Evolutionary conservation across 225 moss, liverwort and hornwort species (phyloP), one percentile per base, ranked within the genome.

Genomic region (Straminergon stramineum): DNA sequence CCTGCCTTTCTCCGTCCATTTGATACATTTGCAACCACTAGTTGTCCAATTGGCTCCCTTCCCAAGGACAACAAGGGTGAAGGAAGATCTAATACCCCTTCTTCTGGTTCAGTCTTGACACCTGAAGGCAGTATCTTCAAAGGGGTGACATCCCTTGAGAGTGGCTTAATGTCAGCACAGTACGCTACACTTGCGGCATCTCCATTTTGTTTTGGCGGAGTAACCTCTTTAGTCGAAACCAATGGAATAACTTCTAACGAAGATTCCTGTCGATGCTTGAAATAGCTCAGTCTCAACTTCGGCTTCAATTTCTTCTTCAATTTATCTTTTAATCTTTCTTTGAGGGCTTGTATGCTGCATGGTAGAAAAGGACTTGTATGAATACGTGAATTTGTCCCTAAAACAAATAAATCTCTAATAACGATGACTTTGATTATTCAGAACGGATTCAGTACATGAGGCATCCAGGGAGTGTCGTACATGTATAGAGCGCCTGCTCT

Each of bases 261-360:
- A 83, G 83, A 84, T 86, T 86, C 87, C 71, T 91, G 92, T 48
- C 91, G 92, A 90, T 89, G 85, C 90, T 94, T 94, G 81, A 94
- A 91, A 76, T 90, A 90, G 83, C 83, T 94, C 67, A 90, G 88
- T 84, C 85, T 92, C 84, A 94, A 88, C 86, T 94, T 93, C 57
- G 94, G 94, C 90, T 94, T 94, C 89, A 94, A 82, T 81, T 90
- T 94, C 78, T 92, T 90, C 88, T 92, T 94, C 87, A 94, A 87
- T 87, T 90, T 90, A 85, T 89, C 94, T 90, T 94, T 94, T 71
- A 93, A 79, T 85, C 89, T 89, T 84, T 91, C 92, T 91, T 90
- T 94, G 83, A 94, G 75, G 66, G 75, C 82, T 90, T 89, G 83
- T 80, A 90, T 70, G 76, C 92, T 94, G 94, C 94, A 94, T n/a